Percentiles rank a stretch among this genome's conserved stretches.
These are phyloP conservation scores for Phytophthora hybrid DNA, from an alignment of 352 stramenopile species.

Conservation along the genomic window DNA sequence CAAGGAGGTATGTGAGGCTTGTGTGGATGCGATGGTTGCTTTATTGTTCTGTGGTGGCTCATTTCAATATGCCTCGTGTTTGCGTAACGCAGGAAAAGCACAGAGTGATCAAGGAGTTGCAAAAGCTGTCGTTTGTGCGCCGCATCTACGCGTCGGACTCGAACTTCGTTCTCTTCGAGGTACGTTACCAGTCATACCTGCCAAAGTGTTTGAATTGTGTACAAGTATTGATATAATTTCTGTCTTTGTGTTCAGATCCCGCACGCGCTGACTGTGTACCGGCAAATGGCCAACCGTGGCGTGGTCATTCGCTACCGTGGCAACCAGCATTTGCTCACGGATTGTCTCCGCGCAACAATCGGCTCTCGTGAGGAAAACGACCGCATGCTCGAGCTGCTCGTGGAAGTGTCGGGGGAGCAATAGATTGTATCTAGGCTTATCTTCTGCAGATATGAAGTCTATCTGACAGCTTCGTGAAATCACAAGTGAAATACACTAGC, in stretches of 20 bases:
- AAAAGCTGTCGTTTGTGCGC: conserved; percentile 92
- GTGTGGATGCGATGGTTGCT: not conserved
- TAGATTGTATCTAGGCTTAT: conserved; percentile 19
- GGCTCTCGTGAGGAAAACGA: conserved; percentile 95
- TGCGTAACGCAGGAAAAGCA: conserved; percentile 73
- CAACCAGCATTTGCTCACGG: conserved; percentile 95
- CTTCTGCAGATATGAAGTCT: not conserved
- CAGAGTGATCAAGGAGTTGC: conserved; percentile 83
- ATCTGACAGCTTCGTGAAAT: not conserved
- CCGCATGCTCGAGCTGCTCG: conserved; percentile 90
- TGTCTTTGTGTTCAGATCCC: conserved; percentile 58
- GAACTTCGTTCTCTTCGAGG: conserved; percentile 98
- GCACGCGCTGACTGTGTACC: conserved; percentile 94
- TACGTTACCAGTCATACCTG: conserved; percentile 40
- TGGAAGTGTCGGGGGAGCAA: conserved; percentile 69
- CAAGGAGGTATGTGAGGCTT: conserved; percentile 51
- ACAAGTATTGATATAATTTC: not conserved
- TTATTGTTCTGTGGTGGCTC: not conserved
- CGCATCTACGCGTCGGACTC: conserved; percentile 95
- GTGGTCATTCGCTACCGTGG: conserved; percentile 98
- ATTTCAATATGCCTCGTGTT: conserved; percentile 21
- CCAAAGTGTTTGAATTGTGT: not conserved
- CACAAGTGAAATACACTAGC: not conserved
- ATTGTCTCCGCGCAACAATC: conserved; percentile 97
- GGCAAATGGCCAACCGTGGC: conserved; percentile 92